A percentile compares a stretch with the other conserved stretches of the same genome.
Evolutionary conservation across 2,329 filamentous ascomycete genomes (phyloP).

Genomic region (Pezicula carpinea): DNA sequence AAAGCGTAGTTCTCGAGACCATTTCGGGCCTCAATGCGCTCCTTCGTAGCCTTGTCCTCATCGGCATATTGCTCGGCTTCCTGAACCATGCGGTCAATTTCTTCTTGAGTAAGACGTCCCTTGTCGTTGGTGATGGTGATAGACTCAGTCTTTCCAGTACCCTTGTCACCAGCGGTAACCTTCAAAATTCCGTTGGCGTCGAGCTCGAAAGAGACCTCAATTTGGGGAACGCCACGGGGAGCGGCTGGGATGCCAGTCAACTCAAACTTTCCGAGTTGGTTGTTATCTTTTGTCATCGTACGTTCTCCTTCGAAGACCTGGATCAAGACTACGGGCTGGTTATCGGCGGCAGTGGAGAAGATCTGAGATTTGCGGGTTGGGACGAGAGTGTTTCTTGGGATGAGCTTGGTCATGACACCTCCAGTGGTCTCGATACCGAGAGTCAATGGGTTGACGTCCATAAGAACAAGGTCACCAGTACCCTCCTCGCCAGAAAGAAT

Average conservation of each 20-base stretch:
- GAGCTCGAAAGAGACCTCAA: slow-evolving; percentile 96
- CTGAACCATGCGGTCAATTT: slow-evolving; percentile 98
- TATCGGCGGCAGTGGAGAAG: slow-evolving; percentile 94
- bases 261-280: slow-evolving; percentile 96
- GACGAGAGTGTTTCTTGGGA: slow-evolving; percentile 89
- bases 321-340: slow-evolving; percentile 92
- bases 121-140: slow-evolving; percentile 99
- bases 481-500: slow-evolving; percentile 85
- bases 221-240: slow-evolving; percentile 93
- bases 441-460: slow-evolving; percentile 96
- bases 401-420: slow-evolving; percentile 96
- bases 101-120: slow-evolving; percentile 90
- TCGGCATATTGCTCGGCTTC: slow-evolving; percentile 99
- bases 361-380: slow-evolving; percentile 97
- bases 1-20: slow-evolving; percentile 98
- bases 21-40: slow-evolving; percentile 96
- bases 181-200: slow-evolving; percentile 98
- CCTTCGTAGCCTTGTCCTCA: slow-evolving; percentile 96
- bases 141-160: slow-evolving; percentile 92
- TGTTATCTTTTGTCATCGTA: slow-evolving; percentile 94
- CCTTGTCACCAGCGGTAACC: slow-evolving; percentile 95
- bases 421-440: slow-evolving; percentile 97
- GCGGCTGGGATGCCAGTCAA: slow-evolving; percentile 92
- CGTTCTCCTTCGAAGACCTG: slow-evolving; percentile 95
- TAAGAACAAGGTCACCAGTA: slow-evolving; percentile 77